Conservation (phyloP, 2,329 filamentous ascomycete genomes). For the Calonectria naviculata region DNA sequence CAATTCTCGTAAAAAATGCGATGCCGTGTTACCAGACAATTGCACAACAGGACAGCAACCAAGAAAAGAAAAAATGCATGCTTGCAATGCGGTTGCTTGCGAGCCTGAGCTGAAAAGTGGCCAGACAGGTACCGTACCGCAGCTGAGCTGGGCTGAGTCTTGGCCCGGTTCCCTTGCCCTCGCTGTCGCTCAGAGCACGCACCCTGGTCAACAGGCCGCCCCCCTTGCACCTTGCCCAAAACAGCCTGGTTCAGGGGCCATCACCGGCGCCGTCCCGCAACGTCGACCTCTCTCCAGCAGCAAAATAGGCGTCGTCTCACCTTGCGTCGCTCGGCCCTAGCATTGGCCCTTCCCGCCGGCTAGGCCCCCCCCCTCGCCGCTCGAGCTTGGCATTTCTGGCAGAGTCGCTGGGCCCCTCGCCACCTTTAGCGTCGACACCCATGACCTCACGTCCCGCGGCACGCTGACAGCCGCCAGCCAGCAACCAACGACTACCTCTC, state of each 20-base stretch:
- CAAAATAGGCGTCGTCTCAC: not conserved
- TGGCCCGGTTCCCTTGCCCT: not conserved
- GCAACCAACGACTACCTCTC: not conserved
- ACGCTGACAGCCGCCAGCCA: not conserved
- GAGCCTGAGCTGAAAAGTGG: not conserved
- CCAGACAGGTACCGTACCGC: not conserved
- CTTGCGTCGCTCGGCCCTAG: not conserved
- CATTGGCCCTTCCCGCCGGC: not conserved
- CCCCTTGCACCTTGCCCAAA: not conserved
- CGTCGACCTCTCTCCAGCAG: not conserved
- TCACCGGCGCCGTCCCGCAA: not conserved
- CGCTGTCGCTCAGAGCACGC: not conserved
- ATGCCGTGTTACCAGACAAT: not conserved
- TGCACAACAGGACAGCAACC: not conserved
- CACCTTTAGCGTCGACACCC: not conserved
- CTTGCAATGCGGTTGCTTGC: not conserved
- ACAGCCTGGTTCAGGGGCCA: not conserved
- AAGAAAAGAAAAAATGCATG: no score
- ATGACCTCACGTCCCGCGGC: not conserved
- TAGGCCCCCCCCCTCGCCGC: not conserved
- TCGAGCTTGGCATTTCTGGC: not conserved
- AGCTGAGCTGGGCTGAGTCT: not conserved
- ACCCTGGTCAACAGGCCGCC: not conserved
- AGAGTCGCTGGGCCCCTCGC: not conserved
- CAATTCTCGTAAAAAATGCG: no score